Conservation (phyloP, 495 filamentous ascomycete genomes). For the Daldinia concentrica region DNA sequence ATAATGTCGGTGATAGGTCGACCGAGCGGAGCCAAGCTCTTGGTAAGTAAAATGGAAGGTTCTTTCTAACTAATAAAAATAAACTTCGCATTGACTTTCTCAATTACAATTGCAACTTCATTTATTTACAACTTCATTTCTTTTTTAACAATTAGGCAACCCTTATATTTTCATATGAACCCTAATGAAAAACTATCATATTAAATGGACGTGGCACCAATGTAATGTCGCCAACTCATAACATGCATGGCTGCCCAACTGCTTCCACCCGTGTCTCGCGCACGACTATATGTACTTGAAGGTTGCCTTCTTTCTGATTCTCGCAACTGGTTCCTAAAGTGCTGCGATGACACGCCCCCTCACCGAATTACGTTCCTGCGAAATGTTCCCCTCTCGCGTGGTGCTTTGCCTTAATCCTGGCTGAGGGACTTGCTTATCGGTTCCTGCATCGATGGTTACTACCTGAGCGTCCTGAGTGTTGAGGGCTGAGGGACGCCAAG, state of each 20-base stretch:
- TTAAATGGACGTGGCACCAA: slow-evolving; percentile 37
- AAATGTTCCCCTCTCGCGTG: slow-evolving; percentile 8
- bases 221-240: slow-evolving; percentile 30
- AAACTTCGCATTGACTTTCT: background rate
- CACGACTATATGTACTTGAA: slow-evolving; percentile 41
- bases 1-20: background rate
- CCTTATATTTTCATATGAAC: slow-evolving; percentile 15
- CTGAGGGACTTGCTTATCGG: slow-evolving; percentile 20
- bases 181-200: slow-evolving; percentile 16
- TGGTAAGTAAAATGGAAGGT: background rate
- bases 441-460: slow-evolving; percentile 23
- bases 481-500: slow-evolving; percentile 18
- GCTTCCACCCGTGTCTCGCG: slow-evolving; percentile 29
- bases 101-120: background rate
- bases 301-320: slow-evolving; percentile 39
- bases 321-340: slow-evolving; percentile 19
- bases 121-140: slow-evolving; percentile 9
- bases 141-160: background rate
- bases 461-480: slow-evolving; percentile 6
- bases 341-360: slow-evolving; percentile 28
- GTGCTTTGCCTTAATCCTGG: slow-evolving; percentile 9
- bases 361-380: slow-evolving; percentile 22
- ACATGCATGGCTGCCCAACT: slow-evolving; percentile 42
- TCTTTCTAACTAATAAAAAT: too few species aligned
- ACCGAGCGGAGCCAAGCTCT: background rate